phyloP scores from a whole-genome alignment of 768 basidiomycete genomes.

The Lactifluus hygrophoroides region DNA sequence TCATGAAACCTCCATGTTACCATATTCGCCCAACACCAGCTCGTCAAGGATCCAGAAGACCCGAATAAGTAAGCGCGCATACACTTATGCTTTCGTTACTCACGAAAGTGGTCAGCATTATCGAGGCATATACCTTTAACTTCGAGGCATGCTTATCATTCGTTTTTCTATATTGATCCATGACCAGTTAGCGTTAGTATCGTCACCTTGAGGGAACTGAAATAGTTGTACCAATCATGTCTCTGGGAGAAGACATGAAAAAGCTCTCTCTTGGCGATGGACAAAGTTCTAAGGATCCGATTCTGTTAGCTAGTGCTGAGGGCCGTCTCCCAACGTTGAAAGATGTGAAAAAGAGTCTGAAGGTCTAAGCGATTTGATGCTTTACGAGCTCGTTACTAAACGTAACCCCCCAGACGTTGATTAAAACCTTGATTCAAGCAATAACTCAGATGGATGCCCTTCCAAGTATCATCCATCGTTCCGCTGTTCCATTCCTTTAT shows the following conservation, averaged over 20 bases:
- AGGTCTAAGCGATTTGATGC: conserved; percentile 34
- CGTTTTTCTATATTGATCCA: not conserved
- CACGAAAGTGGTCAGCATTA: conserved; percentile 42
- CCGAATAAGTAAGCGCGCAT: conserved; percentile 61
- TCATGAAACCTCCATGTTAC: not conserved
- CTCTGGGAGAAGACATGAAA: conserved; percentile 50
- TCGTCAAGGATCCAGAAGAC: conserved; percentile 64
- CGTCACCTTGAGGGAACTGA: conserved; percentile 54
- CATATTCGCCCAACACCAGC: conserved; percentile 6
- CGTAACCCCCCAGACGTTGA: conserved; percentile 44
- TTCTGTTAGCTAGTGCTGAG: conserved; percentile 46
- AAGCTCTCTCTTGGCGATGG: conserved; percentile 38
- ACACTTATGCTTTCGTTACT: conserved; percentile 22
- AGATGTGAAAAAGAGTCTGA: conserved; percentile 77
- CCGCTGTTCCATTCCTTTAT: not conserved
- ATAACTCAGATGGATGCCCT: conserved; percentile 72
- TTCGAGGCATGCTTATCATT: conserved; percentile 38
- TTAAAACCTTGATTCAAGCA: conserved; percentile 72
- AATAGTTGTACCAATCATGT: conserved; percentile 60
- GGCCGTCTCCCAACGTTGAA: conserved; percentile 64
- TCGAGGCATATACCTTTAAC: conserved; percentile 86
- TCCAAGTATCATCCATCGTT: conserved; percentile 42
- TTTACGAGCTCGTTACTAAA: not conserved
- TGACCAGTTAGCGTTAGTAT: conserved; percentile 41
- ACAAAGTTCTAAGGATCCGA: conserved; percentile 40